Evolutionary conservation across 345 rosid species (phyloP), one percentile per base, ranked within the genome.

Genomic region (Crucihimalaya himalaica): DNA sequence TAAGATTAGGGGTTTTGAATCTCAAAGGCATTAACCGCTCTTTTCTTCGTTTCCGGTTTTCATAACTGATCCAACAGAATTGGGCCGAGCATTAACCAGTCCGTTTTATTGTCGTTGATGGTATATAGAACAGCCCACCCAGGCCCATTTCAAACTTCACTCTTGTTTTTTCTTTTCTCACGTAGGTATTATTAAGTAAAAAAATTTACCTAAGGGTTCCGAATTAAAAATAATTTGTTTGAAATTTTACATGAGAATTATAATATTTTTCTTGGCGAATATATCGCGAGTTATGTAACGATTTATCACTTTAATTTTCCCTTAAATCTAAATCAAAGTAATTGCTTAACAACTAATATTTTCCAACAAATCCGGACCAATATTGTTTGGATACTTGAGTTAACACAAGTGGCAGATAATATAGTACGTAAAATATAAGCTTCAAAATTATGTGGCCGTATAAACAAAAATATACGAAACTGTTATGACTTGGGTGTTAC

Each of bases 311-410:
- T 50, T 37, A 18, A 4, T 71, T 25, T 23, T 6, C 8, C 20
- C 39, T 40, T 14, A 14, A 61, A 21, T 43, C 11, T n/a, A 16
- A 12, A 46, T 46, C 42, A 63, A 8, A 27, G n/a, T n/a, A 42
- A 42, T 40, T 60, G 18, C 32, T 40, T 28, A 42, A 40, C 34
- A 62, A 43, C 15, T 62, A 45, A 16, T 63, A 63, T 29, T 64
- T 47, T 31, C 68, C 70, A 20, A 32, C 45, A 32, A 65, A 65
- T 35, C 14, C 31, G 57, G 62, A 62, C 69, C 29, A 32, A 32
- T 54, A 63, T 54, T 63, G 70, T 54, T 63, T 43, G 35, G 63
- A 16, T 32, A 45, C 5, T 1, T 16, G 61, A n/a, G 23, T 56
- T 47, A 28, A 28, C 5, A 7, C 66, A 50, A 37, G 51, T 61